Base-by-base conservation (phyloP, 1,284 basidiomycete genomes). In the Pterulicium gracile region DNA sequence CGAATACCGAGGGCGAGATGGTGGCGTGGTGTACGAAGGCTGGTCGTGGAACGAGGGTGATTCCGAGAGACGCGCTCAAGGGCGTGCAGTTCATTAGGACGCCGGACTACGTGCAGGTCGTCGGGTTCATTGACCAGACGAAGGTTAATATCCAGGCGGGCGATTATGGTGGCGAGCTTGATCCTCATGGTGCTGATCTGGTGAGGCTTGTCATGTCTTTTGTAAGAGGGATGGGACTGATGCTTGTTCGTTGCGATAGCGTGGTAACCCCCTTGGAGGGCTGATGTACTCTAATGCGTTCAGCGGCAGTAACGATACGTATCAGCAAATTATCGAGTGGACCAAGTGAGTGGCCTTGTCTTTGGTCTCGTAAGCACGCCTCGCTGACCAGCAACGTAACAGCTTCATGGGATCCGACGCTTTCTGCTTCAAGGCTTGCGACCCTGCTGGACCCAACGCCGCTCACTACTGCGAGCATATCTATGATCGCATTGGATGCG, bases 21-120 rank as follows among this genome's bases (percentile, higher is more conserved):
- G 79, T 88, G 15, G 77, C 81, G 0, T 88, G 76, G 75, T 84
- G 79, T 62, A 75, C 75, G 17, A 70, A 68, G 58, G 61, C 64
- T 41, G 67, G 68, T 7, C 52, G 49, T 32, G 78, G 78, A 2
- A 67, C 73, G 1, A 77, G 79, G 47, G 53, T 75, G 42, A 76
- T 82, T 10, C 75, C 76, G 20, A 58, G 51, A 0, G 72, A 70
- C 17, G 65, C 78, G n/a, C 64, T 81, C 45, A 60, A 65, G 18
- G 77, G 75, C 50, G 62, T 78, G 3, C 77, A 81, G 60, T 72
- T 70, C 59, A 72, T 77, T 52, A 61, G 61, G 50, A 75, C 77
- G 0, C 65, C 69, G 10, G 67, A 69, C 48, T 83, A 82, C 55
- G 54, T 79, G 40, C 70, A 76, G 55, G 65, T 81, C 47, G 65